A percentile compares a stretch with the other conserved stretches of the same genome.
Conservation (phyloP, 1,139 yeast genomes). For the Groenewaldozyma auringiensis region DNA sequence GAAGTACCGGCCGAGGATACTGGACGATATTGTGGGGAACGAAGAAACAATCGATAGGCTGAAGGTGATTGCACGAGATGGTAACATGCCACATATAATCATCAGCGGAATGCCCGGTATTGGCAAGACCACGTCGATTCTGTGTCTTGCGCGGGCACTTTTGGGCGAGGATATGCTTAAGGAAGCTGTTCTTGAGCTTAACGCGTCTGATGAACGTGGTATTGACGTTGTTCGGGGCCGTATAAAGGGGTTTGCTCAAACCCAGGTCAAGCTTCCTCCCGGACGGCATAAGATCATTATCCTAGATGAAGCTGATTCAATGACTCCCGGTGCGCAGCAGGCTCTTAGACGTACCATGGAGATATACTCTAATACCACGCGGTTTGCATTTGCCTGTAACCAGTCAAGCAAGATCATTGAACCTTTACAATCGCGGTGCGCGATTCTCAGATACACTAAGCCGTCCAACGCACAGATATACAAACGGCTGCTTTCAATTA, state of each 20-base stretch:
- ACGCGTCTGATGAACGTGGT: constrained; percentile 96
- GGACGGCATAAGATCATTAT: constrained; percentile 85
- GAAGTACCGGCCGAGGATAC: constrained; percentile 74
- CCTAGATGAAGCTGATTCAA: constrained; percentile 93
- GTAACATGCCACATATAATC: constrained; percentile 95
- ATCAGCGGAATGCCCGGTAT: constrained; percentile 88
- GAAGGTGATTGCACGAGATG: constrained; percentile 78
- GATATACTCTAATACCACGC: constrained; percentile 82
- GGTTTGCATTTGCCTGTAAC: constrained; percentile 97
- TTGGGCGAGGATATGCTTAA: constrained; percentile 58
- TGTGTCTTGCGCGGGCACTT: constrained; percentile 80
- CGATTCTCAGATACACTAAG: constrained; percentile 77
- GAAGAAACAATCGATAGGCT: constrained; percentile 82
- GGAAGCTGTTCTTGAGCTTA: constrained; percentile 84
- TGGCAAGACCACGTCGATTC: constrained; percentile 91
- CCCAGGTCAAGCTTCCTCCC: constrained; percentile 64
- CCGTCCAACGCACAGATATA: constrained; percentile 80
- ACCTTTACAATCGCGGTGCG: constrained; percentile 95
- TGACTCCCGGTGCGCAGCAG: constrained; percentile 98
- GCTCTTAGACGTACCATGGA: constrained; percentile 98
- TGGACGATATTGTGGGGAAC: constrained; percentile 88
- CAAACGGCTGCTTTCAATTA: constrained; percentile 64
- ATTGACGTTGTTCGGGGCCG: constrained; percentile 89
- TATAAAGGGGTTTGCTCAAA: constrained; percentile 92
- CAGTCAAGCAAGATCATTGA: constrained; percentile 91